These are phyloP conservation scores for Colletotrichum aenigma DNA, from an alignment of 2,329 filamentous ascomycete species.

Conservation along the genomic window DNA sequence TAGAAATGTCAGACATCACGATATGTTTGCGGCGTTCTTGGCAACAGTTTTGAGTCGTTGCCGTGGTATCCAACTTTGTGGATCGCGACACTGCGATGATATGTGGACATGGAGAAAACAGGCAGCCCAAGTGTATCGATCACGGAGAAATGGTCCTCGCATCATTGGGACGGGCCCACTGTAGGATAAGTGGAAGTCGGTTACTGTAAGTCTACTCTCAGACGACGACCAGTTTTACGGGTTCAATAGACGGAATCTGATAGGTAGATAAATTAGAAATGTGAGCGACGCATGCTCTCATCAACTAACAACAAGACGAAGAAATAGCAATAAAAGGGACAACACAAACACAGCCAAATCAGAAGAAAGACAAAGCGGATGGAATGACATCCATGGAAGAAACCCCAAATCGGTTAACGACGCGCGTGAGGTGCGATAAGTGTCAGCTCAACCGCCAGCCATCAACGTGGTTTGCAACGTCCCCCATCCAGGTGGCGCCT, in stretches of 20 bases:
- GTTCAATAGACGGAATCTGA: background rate
- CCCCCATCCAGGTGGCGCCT: background rate
- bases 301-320: background rate
- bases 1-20: background rate
- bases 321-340: background rate
- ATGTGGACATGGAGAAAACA: background rate
- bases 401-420: fast-evolving
- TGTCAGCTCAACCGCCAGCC: background rate
- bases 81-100: background rate
- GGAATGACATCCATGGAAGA: background rate
- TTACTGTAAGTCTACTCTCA: background rate
- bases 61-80: background rate
- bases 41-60: background rate
- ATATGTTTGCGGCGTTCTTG: background rate
- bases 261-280: background rate
- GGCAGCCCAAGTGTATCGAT: background rate
- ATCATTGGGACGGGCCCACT: background rate
- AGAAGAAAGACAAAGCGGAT: background rate
- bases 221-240: background rate
- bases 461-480: background rate
- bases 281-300: background rate
- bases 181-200: fast-evolving
- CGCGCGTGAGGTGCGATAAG: fast-evolving
- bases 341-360: background rate
- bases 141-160: background rate